Evolutionary conservation across 352 stramenopile species (phyloP), one percentile per base, ranked within the genome.

Genomic region (Phytophthora sojae): DNA sequence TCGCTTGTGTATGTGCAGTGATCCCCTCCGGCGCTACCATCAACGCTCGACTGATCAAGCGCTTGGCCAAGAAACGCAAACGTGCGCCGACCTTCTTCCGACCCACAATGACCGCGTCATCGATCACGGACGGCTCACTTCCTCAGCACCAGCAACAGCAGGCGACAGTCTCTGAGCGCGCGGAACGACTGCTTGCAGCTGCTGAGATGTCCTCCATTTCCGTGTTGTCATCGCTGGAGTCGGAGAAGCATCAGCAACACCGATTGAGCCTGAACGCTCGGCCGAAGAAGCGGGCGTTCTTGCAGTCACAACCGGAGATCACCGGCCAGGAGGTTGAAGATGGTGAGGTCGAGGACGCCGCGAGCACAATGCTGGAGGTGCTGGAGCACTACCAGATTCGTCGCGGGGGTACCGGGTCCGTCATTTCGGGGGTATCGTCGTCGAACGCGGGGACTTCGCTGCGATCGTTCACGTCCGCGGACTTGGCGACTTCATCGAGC

Each of bases 1-100:
- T 93, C 4, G 76, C 81, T 52, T 94, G 87, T 64, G 85, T 93
- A 17, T 87, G 85, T 59, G 83, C 83, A 11, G 87, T 92, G 58
- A 79, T 92, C 26, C 85, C 85, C 3, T 83, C 79, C 3, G 79
- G 77, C 7, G 82, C 86, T 44, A 81, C 85, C 50, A 91, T 90
- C 25, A 91, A 93, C 50, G 86, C 85, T 29, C 81, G 78, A 64
- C 68, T 94, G 26, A 67, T 93, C 42, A 81, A 88, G 63, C 83
- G 83, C 26, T 69, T 89, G 26, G 86, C 87, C 14, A 92, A 91
- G 60, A 87, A 90, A 44, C 77, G 78, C 39, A 87, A 86, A 53
- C 81, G 67, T 29, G 67, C 65, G 11, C 66, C 65, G 3, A 62
- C 66, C 4, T 60, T 59, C 45, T 79, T 79, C 54, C 78, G 81